A percentile compares a stretch with the other conserved stretches of the same genome.
These are phyloP conservation scores for Aegle marmelos DNA, from an alignment of 345 rosid species.

Conservation along the genomic window DNA sequence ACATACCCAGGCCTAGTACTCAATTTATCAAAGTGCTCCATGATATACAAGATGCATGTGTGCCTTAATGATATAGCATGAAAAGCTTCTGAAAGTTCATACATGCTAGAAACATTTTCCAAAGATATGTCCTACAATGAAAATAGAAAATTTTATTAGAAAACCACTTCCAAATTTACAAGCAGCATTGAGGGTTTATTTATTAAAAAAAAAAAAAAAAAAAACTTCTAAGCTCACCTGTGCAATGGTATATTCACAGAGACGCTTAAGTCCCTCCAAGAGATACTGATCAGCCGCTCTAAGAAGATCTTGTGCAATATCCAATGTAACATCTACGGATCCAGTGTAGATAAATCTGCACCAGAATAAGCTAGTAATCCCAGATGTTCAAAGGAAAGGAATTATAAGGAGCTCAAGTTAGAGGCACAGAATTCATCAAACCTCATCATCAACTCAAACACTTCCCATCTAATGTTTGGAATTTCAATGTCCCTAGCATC, in stretches of 20 bases:
- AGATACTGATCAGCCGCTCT: slow-evolving; percentile 99
- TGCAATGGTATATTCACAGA: slow-evolving; percentile 93
- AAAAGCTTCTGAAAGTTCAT: slow-evolving; percentile 96
- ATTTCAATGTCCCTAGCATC: slow-evolving; percentile 98
- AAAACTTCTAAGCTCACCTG: slow-evolving; percentile 54
- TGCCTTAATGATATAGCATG: slow-evolving; percentile 89
- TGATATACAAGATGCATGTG: slow-evolving; percentile 81
- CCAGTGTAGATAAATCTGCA: slow-evolving; percentile 95
- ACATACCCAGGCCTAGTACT: slow-evolving; percentile 73
- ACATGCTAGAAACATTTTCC: slow-evolving; percentile 91
- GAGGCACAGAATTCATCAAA: slow-evolving; percentile 27
- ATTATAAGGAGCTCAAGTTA: background rate
- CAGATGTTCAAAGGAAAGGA: background rate
- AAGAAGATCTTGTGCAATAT: slow-evolving; percentile 92
- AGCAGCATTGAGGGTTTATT: slow-evolving; percentile 6
- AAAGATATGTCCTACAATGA: slow-evolving; percentile 70
- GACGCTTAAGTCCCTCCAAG: slow-evolving; percentile 94
- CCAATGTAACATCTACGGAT: slow-evolving; percentile 77
- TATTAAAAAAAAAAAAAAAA: too few species aligned
- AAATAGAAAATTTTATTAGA: slow-evolving; percentile 21
- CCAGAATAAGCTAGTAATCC: slow-evolving; percentile 18
- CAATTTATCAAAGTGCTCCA: slow-evolving; percentile 89
- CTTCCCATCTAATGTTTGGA: slow-evolving; percentile 99
- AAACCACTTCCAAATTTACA: slow-evolving; percentile 5
- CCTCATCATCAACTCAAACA: slow-evolving; percentile 99